Conservation (phyloP, 208 protist genomes). For the Wallacemonas sp. region DNA sequence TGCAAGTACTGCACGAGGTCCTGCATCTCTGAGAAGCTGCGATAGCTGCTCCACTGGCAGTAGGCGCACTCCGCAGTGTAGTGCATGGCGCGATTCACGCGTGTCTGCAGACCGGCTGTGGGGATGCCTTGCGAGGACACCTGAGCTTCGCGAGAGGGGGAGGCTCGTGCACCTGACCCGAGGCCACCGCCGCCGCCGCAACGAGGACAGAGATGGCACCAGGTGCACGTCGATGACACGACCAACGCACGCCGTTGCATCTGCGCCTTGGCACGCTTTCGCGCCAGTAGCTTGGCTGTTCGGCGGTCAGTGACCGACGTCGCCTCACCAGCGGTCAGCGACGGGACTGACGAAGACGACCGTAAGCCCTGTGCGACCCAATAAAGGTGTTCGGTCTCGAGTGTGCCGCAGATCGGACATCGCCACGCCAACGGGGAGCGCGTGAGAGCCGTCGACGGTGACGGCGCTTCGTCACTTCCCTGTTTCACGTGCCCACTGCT, state of each 20-base stretch:
- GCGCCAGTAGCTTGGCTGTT: conserved; percentile 9
- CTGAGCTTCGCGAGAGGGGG: too few relatives aligned
- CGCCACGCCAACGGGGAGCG: conserved; percentile 32
- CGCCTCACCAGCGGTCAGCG: conserved; percentile 6
- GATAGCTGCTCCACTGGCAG: conserved; percentile 50
- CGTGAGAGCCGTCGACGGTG: background rate
- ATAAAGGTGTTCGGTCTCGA: conserved; percentile 36
- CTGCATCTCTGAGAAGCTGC: conserved; percentile 27
- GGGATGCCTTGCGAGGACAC: background rate
- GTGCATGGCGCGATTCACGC: conserved; percentile 20
- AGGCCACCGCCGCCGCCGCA: conserved; percentile 27
- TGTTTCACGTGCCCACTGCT: too few relatives aligned
- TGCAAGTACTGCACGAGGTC: conserved; percentile 27
- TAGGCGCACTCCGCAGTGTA: conserved; percentile 45
- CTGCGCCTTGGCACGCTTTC: background rate
- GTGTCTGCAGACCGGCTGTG: conserved; percentile 16
- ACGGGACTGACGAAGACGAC: conserved; percentile 5
- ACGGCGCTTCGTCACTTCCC: background rate
- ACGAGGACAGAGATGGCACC: conserved; percentile 58
- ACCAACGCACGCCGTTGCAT: conserved; percentile 17
- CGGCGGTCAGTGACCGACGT: conserved; percentile 19
- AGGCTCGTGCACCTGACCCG: background rate
- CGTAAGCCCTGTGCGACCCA: conserved; percentile 10
- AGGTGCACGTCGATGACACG: conserved; percentile 20
- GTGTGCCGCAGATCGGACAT: conserved; percentile 31